A percentile compares a stretch with the other conserved stretches of the same genome.
phyloP scores from a whole-genome alignment of 2,329 filamentous ascomycete species.

The Aureobasidium uvarum region DNA sequence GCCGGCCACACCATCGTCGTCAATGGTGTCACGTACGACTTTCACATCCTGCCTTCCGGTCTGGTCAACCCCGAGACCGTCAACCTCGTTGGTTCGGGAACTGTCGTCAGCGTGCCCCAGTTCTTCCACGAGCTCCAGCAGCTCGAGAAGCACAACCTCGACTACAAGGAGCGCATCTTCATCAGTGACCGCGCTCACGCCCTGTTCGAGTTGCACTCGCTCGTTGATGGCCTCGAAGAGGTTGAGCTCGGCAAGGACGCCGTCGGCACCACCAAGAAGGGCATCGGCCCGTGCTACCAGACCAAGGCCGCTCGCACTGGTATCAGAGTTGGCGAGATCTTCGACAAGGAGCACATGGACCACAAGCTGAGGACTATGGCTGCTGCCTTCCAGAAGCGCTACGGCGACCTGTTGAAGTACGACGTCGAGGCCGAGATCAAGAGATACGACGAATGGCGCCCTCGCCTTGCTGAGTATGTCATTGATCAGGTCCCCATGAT shows the following conservation, averaged over 20 bases:
- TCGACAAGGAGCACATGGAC: conserved; percentile 65
- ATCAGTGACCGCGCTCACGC: conserved; percentile 64
- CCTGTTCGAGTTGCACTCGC: conserved; percentile 63
- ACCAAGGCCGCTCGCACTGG: conserved; percentile 65
- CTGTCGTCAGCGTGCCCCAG: conserved; percentile 65
- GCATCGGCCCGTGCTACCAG: conserved; percentile 58
- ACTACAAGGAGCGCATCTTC: conserved; percentile 59
- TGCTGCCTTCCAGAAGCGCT: conserved; percentile 64
- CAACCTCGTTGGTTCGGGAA: conserved; percentile 67
- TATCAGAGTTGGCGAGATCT: conserved; percentile 65
- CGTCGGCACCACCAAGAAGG: conserved; percentile 53
- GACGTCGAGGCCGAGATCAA: conserved; percentile 68
- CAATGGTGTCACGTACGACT: conserved; percentile 52
- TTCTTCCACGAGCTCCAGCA: conserved; percentile 66
- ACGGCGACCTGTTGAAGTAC: conserved; percentile 64
- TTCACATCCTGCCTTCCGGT: conserved; percentile 65
- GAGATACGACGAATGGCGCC: conserved; percentile 59
- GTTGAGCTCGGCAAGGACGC: conserved; percentile 51
- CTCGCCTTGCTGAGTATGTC: conserved; percentile 58
- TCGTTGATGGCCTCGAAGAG: conserved; percentile 66
- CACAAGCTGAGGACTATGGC: conserved; percentile 62
- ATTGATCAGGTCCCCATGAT: conserved; percentile 68
- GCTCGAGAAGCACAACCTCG: conserved; percentile 60
- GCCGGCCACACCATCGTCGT: conserved; percentile 52
- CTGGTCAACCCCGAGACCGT: conserved; percentile 67